phyloP scores from a whole-genome alignment of 148 eudicot genomes.

The Heliosperma pusillum region DNA sequence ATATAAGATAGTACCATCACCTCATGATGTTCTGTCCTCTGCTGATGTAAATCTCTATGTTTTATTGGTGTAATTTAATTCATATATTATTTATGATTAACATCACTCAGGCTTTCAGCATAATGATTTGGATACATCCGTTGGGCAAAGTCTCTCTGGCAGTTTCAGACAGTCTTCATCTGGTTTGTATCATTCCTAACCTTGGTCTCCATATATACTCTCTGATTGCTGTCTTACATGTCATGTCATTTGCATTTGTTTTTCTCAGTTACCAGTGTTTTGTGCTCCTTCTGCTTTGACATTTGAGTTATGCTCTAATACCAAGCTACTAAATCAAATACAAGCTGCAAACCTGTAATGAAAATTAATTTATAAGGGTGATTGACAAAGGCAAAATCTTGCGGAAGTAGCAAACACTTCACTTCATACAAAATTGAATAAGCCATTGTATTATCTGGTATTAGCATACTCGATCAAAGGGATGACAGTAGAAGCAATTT shows the following conservation, averaged over 20 bases:
- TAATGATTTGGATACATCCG: slow-evolving; percentile 45
- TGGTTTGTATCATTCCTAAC: slow-evolving; percentile 35
- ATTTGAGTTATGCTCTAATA: background rate
- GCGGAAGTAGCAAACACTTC: background rate
- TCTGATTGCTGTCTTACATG: slow-evolving; percentile 11
- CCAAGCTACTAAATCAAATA: background rate
- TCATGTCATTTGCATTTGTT: background rate
- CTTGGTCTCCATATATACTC: no score
- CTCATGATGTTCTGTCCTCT: background rate
- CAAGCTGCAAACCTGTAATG: background rate
- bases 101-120: slow-evolving; percentile 51
- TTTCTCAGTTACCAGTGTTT: background rate
- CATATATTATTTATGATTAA: slow-evolving; percentile 31
- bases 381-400: background rate
- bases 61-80: slow-evolving; percentile 15
- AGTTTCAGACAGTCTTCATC: slow-evolving; percentile 56
- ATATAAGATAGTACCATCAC: no score
- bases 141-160: slow-evolving; percentile 48
- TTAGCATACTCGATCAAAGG: background rate
- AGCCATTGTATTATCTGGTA: background rate
- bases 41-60: background rate
- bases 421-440: background rate
- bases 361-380: background rate
- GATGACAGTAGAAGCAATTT: background rate
- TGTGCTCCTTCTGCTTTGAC: background rate